A percentile compares a stretch with the other conserved stretches of the same genome.
Conservation (phyloP, 2,329 filamentous ascomycete genomes). For the Septoria linicola region DNA sequence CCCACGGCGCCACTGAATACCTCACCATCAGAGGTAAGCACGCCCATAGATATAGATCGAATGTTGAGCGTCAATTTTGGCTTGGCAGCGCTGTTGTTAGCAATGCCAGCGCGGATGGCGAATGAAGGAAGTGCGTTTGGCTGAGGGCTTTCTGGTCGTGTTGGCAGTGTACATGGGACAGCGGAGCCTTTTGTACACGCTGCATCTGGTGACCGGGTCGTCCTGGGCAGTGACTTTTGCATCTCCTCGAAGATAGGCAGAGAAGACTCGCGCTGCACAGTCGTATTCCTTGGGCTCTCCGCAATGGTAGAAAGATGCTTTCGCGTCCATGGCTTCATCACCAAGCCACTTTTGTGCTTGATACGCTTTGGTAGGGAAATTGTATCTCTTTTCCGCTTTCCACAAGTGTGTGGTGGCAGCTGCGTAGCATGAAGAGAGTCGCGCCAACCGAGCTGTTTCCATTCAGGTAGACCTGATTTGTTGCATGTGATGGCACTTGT, state of each 20-base stretch:
- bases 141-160: constrained; percentile 29
- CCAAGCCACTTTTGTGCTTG: constrained; percentile 23
- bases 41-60: constrained; percentile 34
- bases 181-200: not conserved
- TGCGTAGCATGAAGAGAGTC: constrained; percentile 36
- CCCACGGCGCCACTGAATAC: constrained; percentile 17
- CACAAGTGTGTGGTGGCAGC: not conserved
- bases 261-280: constrained; percentile 21
- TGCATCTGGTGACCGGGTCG: not conserved
- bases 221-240: not conserved
- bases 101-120: constrained; percentile 30
- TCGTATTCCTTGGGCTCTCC: constrained; percentile 37
- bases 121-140: constrained; percentile 31
- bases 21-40: constrained; percentile 25
- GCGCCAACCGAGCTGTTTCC: constrained; percentile 44
- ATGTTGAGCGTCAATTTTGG: constrained; percentile 15
- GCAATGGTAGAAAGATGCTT: constrained; percentile 42
- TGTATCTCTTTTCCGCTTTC: constrained; percentile 27
- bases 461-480: constrained; percentile 37
- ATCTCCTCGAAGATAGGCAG: constrained; percentile 11
- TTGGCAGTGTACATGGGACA: not conserved
- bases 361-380: constrained; percentile 30
- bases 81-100: constrained; percentile 19
- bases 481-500: constrained; percentile 22
- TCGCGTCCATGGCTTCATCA: constrained; percentile 23